Percentiles rank a stretch among this genome's conserved stretches.
Conservation (phyloP, 148 eudicot genomes). For the Chenopodium formosanum region DNA sequence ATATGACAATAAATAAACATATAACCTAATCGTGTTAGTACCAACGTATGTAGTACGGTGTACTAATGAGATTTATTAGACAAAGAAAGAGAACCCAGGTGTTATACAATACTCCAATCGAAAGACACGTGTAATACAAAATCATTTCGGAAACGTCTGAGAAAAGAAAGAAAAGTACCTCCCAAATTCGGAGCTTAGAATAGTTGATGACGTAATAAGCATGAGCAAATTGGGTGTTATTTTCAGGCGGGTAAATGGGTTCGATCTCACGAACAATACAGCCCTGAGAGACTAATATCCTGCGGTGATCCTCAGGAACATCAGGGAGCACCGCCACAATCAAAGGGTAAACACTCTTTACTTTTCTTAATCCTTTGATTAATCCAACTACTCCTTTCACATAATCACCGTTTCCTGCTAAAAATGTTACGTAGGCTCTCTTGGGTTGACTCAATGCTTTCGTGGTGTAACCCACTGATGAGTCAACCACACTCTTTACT, state of each 20-base stretch:
- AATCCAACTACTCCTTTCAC: conserved; percentile 58
- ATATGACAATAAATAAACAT: too few relatives aligned
- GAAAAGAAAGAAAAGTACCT: conserved; percentile 29
- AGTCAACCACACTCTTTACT: conserved; percentile 16
- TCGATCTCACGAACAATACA: conserved; percentile 51
- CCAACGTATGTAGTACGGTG: too few relatives aligned
- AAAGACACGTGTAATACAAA: neutral
- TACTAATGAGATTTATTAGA: too few relatives aligned
- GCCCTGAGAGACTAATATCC: conserved; percentile 37
- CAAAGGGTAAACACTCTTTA: conserved; percentile 41
- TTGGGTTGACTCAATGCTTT: conserved; percentile 16
- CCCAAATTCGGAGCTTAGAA: conserved; percentile 60
- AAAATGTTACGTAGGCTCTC: conserved; percentile 57
- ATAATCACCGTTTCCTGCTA: conserved; percentile 61
- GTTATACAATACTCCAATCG: neutral
- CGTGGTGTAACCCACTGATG: neutral
- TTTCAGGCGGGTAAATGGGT: conserved; percentile 53
- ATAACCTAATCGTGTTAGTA: too few relatives aligned
- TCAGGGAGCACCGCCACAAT: conserved; percentile 59
- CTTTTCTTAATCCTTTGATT: conserved; percentile 52
- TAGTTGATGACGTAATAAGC: conserved; percentile 47
- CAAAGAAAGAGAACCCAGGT: neutral
- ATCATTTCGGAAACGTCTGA: neutral
- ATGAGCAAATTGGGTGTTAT: conserved; percentile 36
- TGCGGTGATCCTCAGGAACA: conserved; percentile 59